Evolutionary conservation across 768 basidiomycete genomes (phyloP), one percentile per base, ranked within the genome.

Genomic region (Psilocybe sp.): DNA sequence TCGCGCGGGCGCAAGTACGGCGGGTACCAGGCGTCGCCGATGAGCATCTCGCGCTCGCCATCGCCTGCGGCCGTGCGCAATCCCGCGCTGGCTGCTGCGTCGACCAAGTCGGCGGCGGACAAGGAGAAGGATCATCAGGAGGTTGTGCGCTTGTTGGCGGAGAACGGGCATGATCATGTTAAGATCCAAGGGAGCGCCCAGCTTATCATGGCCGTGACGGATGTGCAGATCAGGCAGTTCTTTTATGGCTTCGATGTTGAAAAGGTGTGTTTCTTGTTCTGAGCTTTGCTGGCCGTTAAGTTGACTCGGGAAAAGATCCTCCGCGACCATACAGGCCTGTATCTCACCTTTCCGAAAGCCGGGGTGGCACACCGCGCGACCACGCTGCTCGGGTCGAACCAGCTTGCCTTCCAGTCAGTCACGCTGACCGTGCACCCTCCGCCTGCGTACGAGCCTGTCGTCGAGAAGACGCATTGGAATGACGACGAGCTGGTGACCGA

Each of bases 181-280:
- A 76, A 74, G 53, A 67, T 92, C 13, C 78, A 80, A 45, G 71
- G 76, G 11, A 71, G 74, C 40, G 74, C 70, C 2, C 72, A 71
- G 60, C 63, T 74, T 34, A 69, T 78, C 43, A 75, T 72, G 44
- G 71, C 71, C 13, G 78, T 87, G 43, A 69, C 69, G 49, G 87
- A 89, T 60, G 83, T 82, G 33, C 84, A 87, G 52, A 81, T 94
- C n/a, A 62, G 68, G 53, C 70, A 65, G 49, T 88, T 88, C 58
- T 85, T 92, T 61, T 74, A 76, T 34, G 80, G 76, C 43, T 92
- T 92, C 67, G 74, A 81, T 53, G 78, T 88, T 15, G 82, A 91
- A 42, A 77, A 81, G 76, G 89, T 89, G 68, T 61, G 84, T 71
- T 20, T 18, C 13, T 32, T 33, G 53, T 12, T 53, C 51, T 45